These are phyloP conservation scores for Gnaphalium uliginosum DNA, from an alignment of 129 eudicot genomes.

Conservation along the genomic window DNA sequence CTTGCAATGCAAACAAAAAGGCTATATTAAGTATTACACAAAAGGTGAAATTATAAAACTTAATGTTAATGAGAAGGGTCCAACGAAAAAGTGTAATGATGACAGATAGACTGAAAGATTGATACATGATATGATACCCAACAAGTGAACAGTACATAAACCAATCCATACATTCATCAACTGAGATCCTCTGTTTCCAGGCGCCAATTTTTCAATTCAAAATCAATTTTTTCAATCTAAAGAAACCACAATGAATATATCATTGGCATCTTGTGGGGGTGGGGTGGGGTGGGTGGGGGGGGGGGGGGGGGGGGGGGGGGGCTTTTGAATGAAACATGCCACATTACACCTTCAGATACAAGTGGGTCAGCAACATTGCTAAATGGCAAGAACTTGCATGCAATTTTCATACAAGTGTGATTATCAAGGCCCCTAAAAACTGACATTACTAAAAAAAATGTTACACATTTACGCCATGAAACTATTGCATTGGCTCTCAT, in stretches of 20 bases:
- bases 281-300: too few relatives aligned
- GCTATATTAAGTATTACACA: neutral
- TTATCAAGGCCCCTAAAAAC: neutral
- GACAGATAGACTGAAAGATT: constrained; percentile 15
- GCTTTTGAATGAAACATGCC: neutral
- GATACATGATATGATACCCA: neutral
- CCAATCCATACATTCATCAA: constrained; percentile 9
- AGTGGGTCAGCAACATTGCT: constrained; percentile 12
- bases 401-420: neutral
- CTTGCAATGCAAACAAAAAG: neutral
- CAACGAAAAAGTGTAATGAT: neutral
- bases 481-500: neutral
- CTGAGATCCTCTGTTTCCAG: constrained; percentile 16
- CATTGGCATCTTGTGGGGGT: neutral
- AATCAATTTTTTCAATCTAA: neutral
- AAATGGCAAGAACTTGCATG: constrained; percentile 12
- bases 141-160: constrained; percentile 10
- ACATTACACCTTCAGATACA: constrained; percentile 11
- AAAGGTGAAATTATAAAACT: neutral
- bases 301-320: too few relatives aligned
- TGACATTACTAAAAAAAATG: neutral
- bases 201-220: constrained; percentile 26
- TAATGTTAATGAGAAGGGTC: neutral
- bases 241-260: neutral
- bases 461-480: constrained; percentile 13